These are phyloP conservation scores for Chamaecrista fasciculata DNA, from an alignment of 306 rosid genomes.

Conservation along the genomic window DNA sequence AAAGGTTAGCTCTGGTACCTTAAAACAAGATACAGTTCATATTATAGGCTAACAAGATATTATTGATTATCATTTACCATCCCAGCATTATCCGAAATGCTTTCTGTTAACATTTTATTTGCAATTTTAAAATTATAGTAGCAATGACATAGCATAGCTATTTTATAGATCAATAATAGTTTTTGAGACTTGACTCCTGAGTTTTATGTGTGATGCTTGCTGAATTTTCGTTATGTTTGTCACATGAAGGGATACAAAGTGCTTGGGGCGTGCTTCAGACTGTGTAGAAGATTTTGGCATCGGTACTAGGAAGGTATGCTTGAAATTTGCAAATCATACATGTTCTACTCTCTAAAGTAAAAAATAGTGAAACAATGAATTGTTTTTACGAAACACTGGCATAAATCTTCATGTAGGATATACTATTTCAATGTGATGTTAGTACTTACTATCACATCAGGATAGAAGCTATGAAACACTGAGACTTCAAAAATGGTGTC, in stretches of 20 bases:
- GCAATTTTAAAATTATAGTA: neutral
- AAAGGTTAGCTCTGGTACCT: constrained; percentile 49
- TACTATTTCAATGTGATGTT: neutral
- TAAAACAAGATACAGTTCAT: neutral
- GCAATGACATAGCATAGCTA: neutral
- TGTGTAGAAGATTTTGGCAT: constrained; percentile 23
- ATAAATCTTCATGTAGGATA: neutral
- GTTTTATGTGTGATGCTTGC: constrained; percentile 21
- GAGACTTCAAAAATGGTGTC: no score
- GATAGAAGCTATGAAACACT: no score
- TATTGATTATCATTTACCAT: neutral
- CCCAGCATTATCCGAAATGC: neutral
- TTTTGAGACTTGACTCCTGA: constrained; percentile 24
- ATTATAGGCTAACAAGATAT: constrained; percentile 7
- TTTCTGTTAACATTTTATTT: neutral
- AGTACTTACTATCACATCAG: neutral
- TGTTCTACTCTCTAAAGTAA: neutral
- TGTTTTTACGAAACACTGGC: neutral
- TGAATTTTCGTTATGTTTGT: constrained; percentile 30
- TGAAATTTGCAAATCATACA: neutral
- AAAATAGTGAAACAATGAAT: neutral
- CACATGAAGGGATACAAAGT: constrained; percentile 33
- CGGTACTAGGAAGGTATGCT: constrained; percentile 34
- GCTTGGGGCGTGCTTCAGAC: constrained; percentile 28
- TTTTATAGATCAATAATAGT: neutral